Evolutionary conservation across 1,284 basidiomycete species (phyloP).

Genomic region (Tilletia caries): DNA sequence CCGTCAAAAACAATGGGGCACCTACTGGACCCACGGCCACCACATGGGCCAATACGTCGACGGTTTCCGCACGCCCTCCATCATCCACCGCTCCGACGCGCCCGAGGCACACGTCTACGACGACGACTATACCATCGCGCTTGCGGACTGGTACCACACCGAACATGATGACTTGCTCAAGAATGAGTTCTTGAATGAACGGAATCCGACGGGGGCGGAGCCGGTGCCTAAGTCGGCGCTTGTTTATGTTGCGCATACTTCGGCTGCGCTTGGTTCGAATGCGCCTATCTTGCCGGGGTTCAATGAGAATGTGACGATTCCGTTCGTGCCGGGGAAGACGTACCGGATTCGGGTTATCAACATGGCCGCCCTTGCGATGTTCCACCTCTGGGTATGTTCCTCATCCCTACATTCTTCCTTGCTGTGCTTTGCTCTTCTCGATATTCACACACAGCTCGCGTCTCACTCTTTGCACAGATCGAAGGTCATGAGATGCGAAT

Average conservation of each 20-base stretch:
- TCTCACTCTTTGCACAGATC: no score
- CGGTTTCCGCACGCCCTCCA: conserved; percentile 72
- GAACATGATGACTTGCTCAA: conserved; percentile 39
- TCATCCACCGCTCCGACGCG: conserved; percentile 63
- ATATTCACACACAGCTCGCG: no score
- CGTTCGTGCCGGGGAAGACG: conserved; percentile 64
- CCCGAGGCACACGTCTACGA: conserved; percentile 67
- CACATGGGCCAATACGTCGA: conserved; percentile 56
- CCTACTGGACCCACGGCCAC: conserved; percentile 67
- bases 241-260: conserved; percentile 71
- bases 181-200: conserved; percentile 66
- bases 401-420: no score
- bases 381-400: conserved; percentile 57
- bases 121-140: conserved; percentile 80
- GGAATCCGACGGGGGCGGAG: conserved; percentile 52
- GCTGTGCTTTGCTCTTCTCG: no score
- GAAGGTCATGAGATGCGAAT: conserved; percentile 84
- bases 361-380: conserved; percentile 58
- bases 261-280: conserved; percentile 55
- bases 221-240: conserved; percentile 28
- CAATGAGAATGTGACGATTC: conserved; percentile 79
- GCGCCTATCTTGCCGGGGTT: conserved; percentile 42
- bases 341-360: conserved; percentile 76
- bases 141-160: conserved; percentile 68
- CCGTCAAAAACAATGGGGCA: conserved; percentile 51